Base-by-base conservation (phyloP, 805 yeast species). In the Candida methanosorbosa region DNA sequence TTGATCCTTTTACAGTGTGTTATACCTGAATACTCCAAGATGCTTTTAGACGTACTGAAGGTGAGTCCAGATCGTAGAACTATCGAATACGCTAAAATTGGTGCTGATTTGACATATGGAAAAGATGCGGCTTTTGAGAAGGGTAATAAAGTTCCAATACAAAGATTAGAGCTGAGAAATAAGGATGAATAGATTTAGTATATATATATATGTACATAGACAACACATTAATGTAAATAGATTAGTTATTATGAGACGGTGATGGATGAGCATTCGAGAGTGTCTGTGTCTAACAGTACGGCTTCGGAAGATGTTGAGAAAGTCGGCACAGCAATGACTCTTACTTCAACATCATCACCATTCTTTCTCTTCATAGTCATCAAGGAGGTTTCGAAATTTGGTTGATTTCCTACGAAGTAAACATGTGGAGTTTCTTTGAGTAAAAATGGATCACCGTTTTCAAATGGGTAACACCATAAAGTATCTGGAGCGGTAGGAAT, bases 401-500 rank as follows among this genome's bases (percentile, higher is more conserved):
- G 73, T 54, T 86, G 95, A 51, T 88, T 90, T 0, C 96, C 97
- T 4, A 75, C 85, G 46, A 85, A 75, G 49, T 82, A 86, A 3
- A 88, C 80, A 52, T 86, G 88, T 1, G 97, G 97, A 14, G 83
- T 74, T 48, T 83, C 84, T 9, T 61, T 61, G n/a, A 92, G 61
- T 2, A 78, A 64, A 54, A 90, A 86, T 4, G 97, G 97, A 55
- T 92, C 97, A 2, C 52, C 48, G 18, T 75, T 73, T 9, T 70
- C 69, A 48, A 68, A 88, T 1, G 98, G 97, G 47, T 85, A 87
- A 44, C 94, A 78, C 69, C 88, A 81, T 29, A 92, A 59, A 0
- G 98, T 92, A 50, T 92, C 97, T 0, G 98, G 98, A 1, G 96
- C 94, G 0, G 97, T 87, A 3, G 98, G 98, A 1, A 84, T 78